Base-by-base conservation (phyloP, 208 protist genomes). In the Wallacemonas collosoma region DNA sequence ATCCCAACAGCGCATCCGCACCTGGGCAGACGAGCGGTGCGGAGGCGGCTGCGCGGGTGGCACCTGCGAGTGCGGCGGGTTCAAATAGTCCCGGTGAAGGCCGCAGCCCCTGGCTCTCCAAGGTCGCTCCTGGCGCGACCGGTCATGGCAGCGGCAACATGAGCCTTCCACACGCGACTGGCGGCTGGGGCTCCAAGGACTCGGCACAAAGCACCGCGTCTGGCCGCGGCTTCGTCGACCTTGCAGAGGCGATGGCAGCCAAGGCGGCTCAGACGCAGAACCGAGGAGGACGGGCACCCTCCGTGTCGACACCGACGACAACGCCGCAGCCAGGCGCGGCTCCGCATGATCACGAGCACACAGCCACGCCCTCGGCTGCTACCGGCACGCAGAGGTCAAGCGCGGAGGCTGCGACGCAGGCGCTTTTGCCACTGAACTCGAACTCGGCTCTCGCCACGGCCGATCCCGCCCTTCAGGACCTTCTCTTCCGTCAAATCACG, bases 31-130 rank as follows among this genome's bases (percentile, higher is more conserved):
- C 12, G 36, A 62, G 56, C 56, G 56, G 56, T 50, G 45, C 58
- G 9, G 36, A 11, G 7, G 58, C 6, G 26, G 36, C 7, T 40
- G 36, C 62, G 62, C 15, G 56, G 9, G 5, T 17, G 53, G 53
- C 53, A 57, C 14, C 53, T 8, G 53, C 53, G 53, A 57, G 53
- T 50, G 45, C 45, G 45, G 45, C 45, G 45, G 45, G 45, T 6
- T 12, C 45, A 0, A 50, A 12, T 12, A 50, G 45, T 50, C 45
- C 45, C 0, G 45, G 56, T 6, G 56, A 62, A n/a, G 60, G 15
- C 11, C 60, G 60, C 3, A 48, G 12, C 14, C 62, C 70, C 44
- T 74, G 70, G 70, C 57, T 74, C 11, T 35, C 51, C n/a, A 53
- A 55, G 36, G 53, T 74, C 26, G 55, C 26, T 26, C 26, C 26